A percentile compares a stretch with the other conserved stretches of the same genome.
Evolutionary conservation across 768 basidiomycete genomes (phyloP).

Genomic region (Udeniomyces megalosporus): DNA sequence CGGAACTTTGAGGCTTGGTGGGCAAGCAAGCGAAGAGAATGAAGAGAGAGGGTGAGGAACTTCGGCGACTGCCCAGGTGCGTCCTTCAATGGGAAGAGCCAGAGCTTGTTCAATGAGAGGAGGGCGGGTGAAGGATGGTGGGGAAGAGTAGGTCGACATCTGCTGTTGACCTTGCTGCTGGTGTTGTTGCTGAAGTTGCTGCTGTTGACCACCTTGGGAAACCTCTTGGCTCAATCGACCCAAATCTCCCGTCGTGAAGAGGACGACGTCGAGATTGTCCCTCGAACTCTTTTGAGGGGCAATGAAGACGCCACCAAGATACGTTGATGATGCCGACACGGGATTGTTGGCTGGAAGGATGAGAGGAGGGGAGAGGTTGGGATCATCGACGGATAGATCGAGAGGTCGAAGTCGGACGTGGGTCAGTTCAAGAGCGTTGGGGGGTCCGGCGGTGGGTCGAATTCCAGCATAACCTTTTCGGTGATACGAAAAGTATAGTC

Average conservation of each 20-base stretch:
- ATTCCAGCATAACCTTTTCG: constrained; percentile 22
- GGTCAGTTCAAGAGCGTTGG: constrained; percentile 43
- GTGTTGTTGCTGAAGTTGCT: neutral
- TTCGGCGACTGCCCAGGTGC: constrained; percentile 58
- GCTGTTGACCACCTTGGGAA: neutral
- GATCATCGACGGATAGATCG: constrained; percentile 40
- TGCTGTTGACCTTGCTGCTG: neutral
- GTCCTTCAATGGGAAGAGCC: constrained; percentile 59
- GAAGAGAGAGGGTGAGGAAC: constrained; percentile 34
- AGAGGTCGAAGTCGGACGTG: constrained; percentile 67
- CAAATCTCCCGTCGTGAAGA: constrained; percentile 20
- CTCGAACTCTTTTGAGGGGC: constrained; percentile 18
- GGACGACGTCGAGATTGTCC: constrained; percentile 22
- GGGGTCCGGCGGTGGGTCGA: constrained; percentile 20
- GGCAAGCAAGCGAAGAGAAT: constrained; percentile 22
- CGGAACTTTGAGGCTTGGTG: constrained; percentile 20
- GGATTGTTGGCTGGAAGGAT: neutral
- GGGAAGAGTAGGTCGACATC: neutral
- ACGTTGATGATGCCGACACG: constrained; percentile 5
- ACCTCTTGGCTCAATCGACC: constrained; percentile 10
- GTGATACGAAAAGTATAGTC: constrained; percentile 54
- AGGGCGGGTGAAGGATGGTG: constrained; percentile 31
- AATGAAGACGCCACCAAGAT: constrained; percentile 15
- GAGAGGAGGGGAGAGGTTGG: constrained; percentile 27
- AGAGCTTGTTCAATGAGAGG: constrained; percentile 63